phyloP scores from a whole-genome alignment of 2,329 filamentous ascomycete genomes.

The Trichophyton benhamiae region DNA sequence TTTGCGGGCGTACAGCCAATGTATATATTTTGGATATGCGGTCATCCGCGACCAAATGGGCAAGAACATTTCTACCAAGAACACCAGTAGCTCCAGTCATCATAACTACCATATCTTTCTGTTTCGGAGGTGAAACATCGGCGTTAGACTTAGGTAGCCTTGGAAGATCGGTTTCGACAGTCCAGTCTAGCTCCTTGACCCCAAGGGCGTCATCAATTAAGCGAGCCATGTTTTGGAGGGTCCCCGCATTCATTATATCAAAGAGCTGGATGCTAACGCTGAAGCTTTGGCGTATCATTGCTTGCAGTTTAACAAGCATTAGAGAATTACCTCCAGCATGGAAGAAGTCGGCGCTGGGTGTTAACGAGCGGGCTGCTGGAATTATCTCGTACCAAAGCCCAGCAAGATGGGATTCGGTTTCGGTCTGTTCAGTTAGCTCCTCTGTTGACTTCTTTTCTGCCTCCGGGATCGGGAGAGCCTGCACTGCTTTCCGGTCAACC shows the following conservation, averaged over 20 bases:
- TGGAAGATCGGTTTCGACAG: background rate
- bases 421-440: background rate
- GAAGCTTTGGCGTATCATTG: slow-evolving; percentile 24
- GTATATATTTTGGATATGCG: slow-evolving; percentile 32
- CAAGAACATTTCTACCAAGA: slow-evolving; percentile 30
- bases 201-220: background rate
- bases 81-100: slow-evolving; percentile 26
- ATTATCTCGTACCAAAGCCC: slow-evolving; percentile 5
- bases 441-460: background rate
- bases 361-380: background rate
- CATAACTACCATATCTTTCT: slow-evolving; percentile 2
- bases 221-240: slow-evolving; percentile 18
- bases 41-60: slow-evolving; percentile 22
- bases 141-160: background rate
- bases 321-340: slow-evolving; percentile 21
- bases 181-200: background rate
- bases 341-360: slow-evolving; percentile 15
- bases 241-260: slow-evolving; percentile 29
- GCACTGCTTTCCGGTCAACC: slow-evolving; percentile 7
- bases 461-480: slow-evolving; percentile 6
- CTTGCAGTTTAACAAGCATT: slow-evolving; percentile 24
- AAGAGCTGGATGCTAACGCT: slow-evolving; percentile 22
- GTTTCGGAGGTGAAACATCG: background rate
- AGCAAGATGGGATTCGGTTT: background rate
- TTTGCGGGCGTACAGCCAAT: slow-evolving; percentile 24